These are phyloP conservation scores for Juglanconis sp. DNA, from an alignment of 2,329 filamentous ascomycete species.

Conservation along the genomic window DNA sequence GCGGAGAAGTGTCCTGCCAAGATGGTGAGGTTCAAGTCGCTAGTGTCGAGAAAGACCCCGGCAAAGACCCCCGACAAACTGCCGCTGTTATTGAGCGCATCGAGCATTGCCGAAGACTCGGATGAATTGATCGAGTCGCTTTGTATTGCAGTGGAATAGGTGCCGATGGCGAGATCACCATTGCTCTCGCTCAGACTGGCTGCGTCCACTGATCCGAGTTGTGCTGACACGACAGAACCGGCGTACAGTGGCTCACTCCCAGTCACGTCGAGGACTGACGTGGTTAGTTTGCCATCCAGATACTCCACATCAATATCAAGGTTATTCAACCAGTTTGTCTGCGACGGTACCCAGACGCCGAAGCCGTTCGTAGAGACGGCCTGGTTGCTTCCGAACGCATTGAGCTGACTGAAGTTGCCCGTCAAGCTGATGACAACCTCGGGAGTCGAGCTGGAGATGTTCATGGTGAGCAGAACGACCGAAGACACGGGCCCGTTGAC, in stretches of 20 bases:
- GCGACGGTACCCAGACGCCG: constrained; percentile 86
- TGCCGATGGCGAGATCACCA: constrained; percentile 39
- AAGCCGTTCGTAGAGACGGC: constrained; percentile 69
- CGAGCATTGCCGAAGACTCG: constrained; percentile 44
- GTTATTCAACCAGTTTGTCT: constrained; percentile 83
- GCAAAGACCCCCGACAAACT: constrained; percentile 68
- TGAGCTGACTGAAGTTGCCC: constrained; percentile 73
- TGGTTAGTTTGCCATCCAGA: constrained; percentile 70
- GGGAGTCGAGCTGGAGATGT: constrained; percentile 64
- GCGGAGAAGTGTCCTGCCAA: constrained; percentile 84
- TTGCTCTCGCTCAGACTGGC: constrained; percentile 52
- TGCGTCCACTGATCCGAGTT: constrained; percentile 69
- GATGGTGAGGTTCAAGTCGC: constrained; percentile 75
- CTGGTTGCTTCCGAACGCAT: constrained; percentile 61
- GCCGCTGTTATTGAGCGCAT: constrained; percentile 32
- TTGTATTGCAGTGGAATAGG: constrained; percentile 56
- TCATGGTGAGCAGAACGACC: constrained; percentile 75
- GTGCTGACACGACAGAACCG: constrained; percentile 76
- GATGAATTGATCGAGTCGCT: constrained; percentile 27
- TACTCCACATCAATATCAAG: constrained; percentile 61
- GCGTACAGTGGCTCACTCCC: constrained; percentile 68
- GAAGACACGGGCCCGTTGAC: constrained; percentile 75
- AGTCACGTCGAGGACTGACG: constrained; percentile 63
- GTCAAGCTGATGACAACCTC: constrained; percentile 77
- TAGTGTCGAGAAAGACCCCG: constrained; percentile 72